A percentile compares a stretch with the other conserved stretches of the same genome.
phyloP scores from a whole-genome alignment of 768 basidiomycete species.

The Plicaturopsis crispa region DNA sequence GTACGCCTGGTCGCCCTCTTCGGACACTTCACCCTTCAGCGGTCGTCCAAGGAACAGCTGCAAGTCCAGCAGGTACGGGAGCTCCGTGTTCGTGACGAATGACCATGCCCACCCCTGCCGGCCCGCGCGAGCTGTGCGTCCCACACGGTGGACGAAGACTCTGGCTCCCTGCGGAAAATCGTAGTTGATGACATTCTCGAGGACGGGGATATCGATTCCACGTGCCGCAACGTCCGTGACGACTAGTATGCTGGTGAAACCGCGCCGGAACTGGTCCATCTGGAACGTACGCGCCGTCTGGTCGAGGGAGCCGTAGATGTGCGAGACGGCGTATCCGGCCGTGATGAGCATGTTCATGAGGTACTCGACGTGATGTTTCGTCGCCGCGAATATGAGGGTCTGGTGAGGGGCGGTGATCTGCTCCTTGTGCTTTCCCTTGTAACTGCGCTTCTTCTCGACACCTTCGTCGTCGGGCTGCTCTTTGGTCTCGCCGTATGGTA shows the following conservation, averaged over 20 bases:
- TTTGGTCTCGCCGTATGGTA: constrained; percentile 46
- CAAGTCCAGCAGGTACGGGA: constrained; percentile 87
- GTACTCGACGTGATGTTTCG: constrained; percentile 99
- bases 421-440: constrained; percentile 43
- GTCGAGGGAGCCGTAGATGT: constrained; percentile 94
- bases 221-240: constrained; percentile 98
- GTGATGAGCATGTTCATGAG: constrained; percentile 68
- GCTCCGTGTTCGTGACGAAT: constrained; percentile 77
- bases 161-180: constrained; percentile 94
- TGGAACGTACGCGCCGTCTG: constrained; percentile 84
- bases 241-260: constrained; percentile 75
- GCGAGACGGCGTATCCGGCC: constrained; percentile 83
- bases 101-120: constrained; percentile 96
- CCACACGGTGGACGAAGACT: constrained; percentile 94
- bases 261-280: constrained; percentile 85
- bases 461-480: constrained; percentile 19
- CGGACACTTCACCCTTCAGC: constrained; percentile 43
- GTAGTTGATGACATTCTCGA: constrained; percentile 97
- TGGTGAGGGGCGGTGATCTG: constrained; percentile 71
- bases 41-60: constrained; percentile 88
- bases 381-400: constrained; percentile 90
- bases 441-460: constrained; percentile 32
- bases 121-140: constrained; percentile 93
- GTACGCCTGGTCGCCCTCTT: constrained; percentile 52
- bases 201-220: constrained; percentile 94